Base-by-base conservation (phyloP, 495 filamentous ascomycete genomes). In the Monascus purpureus region DNA sequence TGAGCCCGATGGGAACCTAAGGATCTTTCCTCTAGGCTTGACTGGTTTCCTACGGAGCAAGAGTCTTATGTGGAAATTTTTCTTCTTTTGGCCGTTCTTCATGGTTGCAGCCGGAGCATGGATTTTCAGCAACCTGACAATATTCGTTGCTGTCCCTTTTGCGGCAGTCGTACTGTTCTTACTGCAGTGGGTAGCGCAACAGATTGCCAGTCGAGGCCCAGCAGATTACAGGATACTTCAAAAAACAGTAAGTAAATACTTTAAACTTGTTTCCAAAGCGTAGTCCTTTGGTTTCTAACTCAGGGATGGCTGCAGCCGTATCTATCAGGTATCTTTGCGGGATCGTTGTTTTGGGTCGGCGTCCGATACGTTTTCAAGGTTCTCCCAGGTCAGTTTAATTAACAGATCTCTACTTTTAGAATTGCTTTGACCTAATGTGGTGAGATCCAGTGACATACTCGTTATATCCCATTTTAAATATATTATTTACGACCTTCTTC, bases 311-410 rank as follows among this genome's bases (percentile, higher is more conserved):
- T 23, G 2, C 32, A 87, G 80, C 88, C 90, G 8, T 95, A 82
- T 63, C 61, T 97, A 33, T 76, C 90, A 1, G 90, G 90, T 37
- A 83, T 96, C 15, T 96, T 96, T 63, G 84, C 83, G 8, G 86
- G 69, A 13, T 75, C 87, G 1, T 52, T 93, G 17, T 92, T 92
- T 45, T 80, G 85, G 66, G 73, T 82, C n/a, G 78, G 76, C 16
- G 44, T 82, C 22, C 68, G 77, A 38, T 96, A 83, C 71, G 33
- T 82, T 19, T 66, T 79, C 17, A 61, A 67, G 22, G 66, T 96
- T 34, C 53, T 95, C 13, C 82, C 81, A 31, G 64, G 70, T 75
- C 68, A 52, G 52, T 59, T 39, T 49, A 35, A 3, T 9, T 13
- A 29, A 28, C n/a, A 28, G 23, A 26, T 25, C 27, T 33, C 7